phyloP scores from a whole-genome alignment of 2,329 filamentous ascomycete genomes.

The Ophiostoma pallidulum region DNA sequence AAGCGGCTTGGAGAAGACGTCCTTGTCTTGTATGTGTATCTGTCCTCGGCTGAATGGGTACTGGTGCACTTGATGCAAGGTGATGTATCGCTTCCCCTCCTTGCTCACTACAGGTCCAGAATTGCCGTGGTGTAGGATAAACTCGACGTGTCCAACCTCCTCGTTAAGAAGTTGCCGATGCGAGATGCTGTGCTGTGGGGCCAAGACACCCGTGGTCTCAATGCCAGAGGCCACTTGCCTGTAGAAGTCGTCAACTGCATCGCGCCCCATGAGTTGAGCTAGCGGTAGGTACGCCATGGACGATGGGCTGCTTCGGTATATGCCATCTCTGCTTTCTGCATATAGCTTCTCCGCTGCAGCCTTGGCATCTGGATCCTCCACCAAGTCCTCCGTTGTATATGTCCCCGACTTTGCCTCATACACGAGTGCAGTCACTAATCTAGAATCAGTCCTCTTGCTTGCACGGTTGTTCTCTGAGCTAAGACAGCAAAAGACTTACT shows the following conservation, averaged over 20 bases:
- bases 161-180: not conserved
- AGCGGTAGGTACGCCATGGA: not conserved
- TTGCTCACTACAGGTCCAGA: not conserved
- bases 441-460: too few relatives aligned
- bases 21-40: not conserved
- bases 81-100: not conserved
- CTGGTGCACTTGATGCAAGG: not conserved
- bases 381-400: not conserved
- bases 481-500: slow-evolving; percentile 20
- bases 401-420: not conserved
- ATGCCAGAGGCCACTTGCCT: too few relatives aligned
- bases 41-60: not conserved
- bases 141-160: not conserved
- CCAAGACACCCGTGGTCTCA: too few relatives aligned
- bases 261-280: too few relatives aligned
- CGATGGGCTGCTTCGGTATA: not conserved
- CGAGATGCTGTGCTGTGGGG: too few relatives aligned
- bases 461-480: not conserved
- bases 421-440: not conserved
- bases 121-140: not conserved
- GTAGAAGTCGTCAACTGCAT: too few relatives aligned
- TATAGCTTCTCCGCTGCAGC: not conserved
- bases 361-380: not conserved
- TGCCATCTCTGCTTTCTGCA: not conserved
- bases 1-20: not conserved